Evolutionary conservation across 2,329 filamentous ascomycete species (phyloP), one percentile per base, ranked within the genome.

Genomic region (Aspergillus quadrilineatus): DNA sequence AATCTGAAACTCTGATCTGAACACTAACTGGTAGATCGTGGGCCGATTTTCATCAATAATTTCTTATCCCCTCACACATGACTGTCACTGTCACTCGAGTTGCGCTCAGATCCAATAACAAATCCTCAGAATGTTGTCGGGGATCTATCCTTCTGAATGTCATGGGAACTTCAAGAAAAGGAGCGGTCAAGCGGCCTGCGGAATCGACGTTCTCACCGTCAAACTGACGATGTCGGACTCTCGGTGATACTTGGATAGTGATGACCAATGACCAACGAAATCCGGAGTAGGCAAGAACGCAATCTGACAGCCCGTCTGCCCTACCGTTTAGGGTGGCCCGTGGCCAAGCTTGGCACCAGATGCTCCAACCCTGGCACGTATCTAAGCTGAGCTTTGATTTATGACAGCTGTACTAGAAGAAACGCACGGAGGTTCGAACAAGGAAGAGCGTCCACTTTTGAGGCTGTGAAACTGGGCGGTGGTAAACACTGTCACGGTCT

Each of bases 1-100:
- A 60, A 56, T 46, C 55, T 62, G 62, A 60, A 61, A 64, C 62
- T 48, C 46, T 58, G 52, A 62, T 62, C 57, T 56, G 51, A 55
- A 54, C 55, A 57, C 57, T 62, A 59, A 53, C 51, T 55, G 47
- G 61, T 32, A 58, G 60, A 63, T 63, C 61, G 43, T 44, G 53
- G 50, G 59, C 42, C 53, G 50, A 50, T 49, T 55, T 45, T 22
- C 42, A 30, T 10, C 43, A 22, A 47, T 55, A 58, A 49, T 57
- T 53, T 53, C 41, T 48, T 42, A 30, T 46, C 50, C 29, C 42
- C 50, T 53, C 34, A 39, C 50, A 32, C 50, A 52, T 45, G 49
- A 43, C 49, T 22, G 22, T 22, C 22, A 22, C 22, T 22, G 37
- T 43, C 36, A 12, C 36, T 15, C 15, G 4, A 14, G 8, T 45